Percentiles rank a stretch among this genome's conserved stretches.
These are phyloP conservation scores for Leishmania turanica DNA, from an alignment of 208 protist species.

Conservation along the genomic window DNA sequence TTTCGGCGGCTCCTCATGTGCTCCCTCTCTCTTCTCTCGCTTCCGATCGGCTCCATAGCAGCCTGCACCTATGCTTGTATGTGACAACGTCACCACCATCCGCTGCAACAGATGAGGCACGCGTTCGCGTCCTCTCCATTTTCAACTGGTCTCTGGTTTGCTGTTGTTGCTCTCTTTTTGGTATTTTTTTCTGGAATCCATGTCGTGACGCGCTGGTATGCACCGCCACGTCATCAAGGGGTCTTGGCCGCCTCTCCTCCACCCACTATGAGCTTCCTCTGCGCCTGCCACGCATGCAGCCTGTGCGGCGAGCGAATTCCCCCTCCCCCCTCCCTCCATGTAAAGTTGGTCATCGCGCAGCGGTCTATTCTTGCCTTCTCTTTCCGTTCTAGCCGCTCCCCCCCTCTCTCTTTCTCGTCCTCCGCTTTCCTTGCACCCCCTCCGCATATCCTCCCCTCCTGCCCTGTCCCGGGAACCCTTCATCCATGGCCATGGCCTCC, in stretches of 20 bases:
- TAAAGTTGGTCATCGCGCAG: not conserved
- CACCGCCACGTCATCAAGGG: not conserved
- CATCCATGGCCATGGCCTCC: not conserved
- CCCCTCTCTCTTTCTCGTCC: no score
- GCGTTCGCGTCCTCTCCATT: not conserved
- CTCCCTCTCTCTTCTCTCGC: not conserved
- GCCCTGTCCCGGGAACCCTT: not conserved
- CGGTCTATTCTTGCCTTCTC: not conserved
- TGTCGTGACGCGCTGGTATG: not conserved
- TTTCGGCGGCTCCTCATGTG: not conserved
- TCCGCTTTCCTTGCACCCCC: not conserved
- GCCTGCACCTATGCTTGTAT: not conserved
- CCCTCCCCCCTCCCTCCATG: no score
- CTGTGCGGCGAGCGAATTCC: not conserved
- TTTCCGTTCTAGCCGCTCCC: not conserved
- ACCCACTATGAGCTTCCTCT: not conserved
- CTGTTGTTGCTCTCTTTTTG: not conserved
- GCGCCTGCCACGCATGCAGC: not conserved
- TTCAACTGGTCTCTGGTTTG: not conserved
- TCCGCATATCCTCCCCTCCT: not conserved
- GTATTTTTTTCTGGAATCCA: not conserved
- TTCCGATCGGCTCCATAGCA: not conserved
- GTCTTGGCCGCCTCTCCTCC: not conserved
- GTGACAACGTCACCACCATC: not conserved
- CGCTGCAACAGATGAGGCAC: not conserved